These are phyloP conservation scores for Emericellopsis cladophorae DNA, from an alignment of 2,329 filamentous ascomycete species.

Conservation along the genomic window DNA sequence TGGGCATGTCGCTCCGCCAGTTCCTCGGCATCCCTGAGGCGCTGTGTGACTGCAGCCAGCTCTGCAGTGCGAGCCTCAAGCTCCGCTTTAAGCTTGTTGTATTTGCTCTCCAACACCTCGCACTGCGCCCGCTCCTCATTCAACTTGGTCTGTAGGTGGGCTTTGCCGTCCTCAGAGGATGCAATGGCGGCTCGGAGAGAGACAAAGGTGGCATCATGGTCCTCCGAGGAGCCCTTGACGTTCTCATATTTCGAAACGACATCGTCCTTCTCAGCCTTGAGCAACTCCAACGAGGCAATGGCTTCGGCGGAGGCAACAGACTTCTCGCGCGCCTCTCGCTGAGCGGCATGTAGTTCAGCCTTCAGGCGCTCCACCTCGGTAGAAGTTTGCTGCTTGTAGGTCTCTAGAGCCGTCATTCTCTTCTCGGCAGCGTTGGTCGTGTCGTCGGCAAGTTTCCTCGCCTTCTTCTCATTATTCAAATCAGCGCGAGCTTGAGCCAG, in stretches of 20 bases:
- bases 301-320: slow-evolving; percentile 68
- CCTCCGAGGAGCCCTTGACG: slow-evolving; percentile 51
- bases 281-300: slow-evolving; percentile 56
- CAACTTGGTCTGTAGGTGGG: slow-evolving; percentile 66
- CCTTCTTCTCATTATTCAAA: slow-evolving; percentile 67
- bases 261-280: slow-evolving; percentile 80
- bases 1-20: slow-evolving; percentile 75
- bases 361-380: slow-evolving; percentile 77
- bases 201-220: slow-evolving; percentile 58
- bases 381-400: slow-evolving; percentile 69
- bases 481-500: slow-evolving; percentile 58
- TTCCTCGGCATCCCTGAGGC: slow-evolving; percentile 76
- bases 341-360: slow-evolving; percentile 69
- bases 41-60: slow-evolving; percentile 59
- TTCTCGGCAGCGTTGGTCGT: slow-evolving; percentile 71
- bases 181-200: slow-evolving; percentile 66
- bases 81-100: slow-evolving; percentile 65
- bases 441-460: slow-evolving; percentile 78
- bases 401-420: slow-evolving; percentile 73
- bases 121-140: slow-evolving; percentile 70
- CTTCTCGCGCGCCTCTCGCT: slow-evolving; percentile 70
- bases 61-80: slow-evolving; percentile 72
- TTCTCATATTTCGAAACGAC: slow-evolving; percentile 57
- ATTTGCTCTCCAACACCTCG: slow-evolving; percentile 63
- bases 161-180: slow-evolving; percentile 66